Evolutionary conservation across 129 eudicot species (phyloP).

Genomic region (Chrysanthemum seticuspe): DNA sequence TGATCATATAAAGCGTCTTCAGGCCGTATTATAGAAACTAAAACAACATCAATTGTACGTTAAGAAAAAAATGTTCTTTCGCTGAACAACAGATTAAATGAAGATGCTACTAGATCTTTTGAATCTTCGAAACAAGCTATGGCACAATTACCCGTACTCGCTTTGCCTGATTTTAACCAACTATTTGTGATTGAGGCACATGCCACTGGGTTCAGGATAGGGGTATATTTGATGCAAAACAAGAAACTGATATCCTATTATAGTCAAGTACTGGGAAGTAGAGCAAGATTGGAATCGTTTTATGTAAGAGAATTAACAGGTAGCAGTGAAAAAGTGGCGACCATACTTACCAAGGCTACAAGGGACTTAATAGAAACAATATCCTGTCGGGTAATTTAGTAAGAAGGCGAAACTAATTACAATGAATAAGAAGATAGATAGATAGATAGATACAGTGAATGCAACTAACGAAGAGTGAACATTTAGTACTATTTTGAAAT

Average conservation of each 20-base stretch:
- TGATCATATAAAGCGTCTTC: no score
- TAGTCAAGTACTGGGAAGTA: neutral
- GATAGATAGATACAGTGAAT: neutral
- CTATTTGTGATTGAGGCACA: neutral
- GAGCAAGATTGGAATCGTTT: neutral
- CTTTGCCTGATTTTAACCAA: neutral
- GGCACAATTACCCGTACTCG: neutral
- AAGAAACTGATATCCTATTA: neutral
- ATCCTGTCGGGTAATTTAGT: no score
- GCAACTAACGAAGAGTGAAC: no score
- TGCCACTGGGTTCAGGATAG: neutral
- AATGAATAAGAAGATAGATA: neutral
- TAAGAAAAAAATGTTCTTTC: neutral
- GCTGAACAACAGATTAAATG: neutral
- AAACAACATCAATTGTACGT: neutral
- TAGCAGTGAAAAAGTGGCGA: neutral
- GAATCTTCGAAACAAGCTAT: neutral
- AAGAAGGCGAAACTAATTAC: no score
- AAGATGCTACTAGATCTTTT: neutral
- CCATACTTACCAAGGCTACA: neutral
- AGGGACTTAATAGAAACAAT: no score
- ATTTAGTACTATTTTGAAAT: no score
- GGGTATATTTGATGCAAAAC: neutral
- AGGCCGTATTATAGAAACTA: no score
- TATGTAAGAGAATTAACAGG: neutral